Base-by-base conservation (phyloP, 2,329 filamentous ascomycete species). In the Xylaria sp. region DNA sequence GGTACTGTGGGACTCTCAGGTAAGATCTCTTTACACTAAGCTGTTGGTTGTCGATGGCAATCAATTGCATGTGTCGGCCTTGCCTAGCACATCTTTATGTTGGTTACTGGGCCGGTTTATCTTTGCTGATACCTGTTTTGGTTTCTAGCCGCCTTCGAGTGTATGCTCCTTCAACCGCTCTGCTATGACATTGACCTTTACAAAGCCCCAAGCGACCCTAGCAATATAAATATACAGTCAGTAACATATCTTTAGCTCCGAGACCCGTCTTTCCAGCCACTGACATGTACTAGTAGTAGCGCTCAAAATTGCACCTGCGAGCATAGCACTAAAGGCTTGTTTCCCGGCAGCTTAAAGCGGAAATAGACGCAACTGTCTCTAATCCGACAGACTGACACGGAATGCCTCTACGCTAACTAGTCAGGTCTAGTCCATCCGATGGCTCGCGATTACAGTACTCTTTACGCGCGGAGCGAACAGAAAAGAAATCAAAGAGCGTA, bases 341-440 rank as follows among this genome's bases (percentile, higher is more conserved):
- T 48, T 18, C 59, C 55, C 60, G 59, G 59, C 37, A 68, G 39
- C 59, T 52, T 54, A 34, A 23, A 67, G 52, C 58, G 51, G 65
- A 66, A 57, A 41, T 44, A 54, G 58, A 63, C 65, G 52, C 58
- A 44, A 51, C 46, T 7, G 32, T 41, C n/a, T 48, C 32, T 18
- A 18, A 18, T 50, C 23, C 32, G 25, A 25, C 13, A 52, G 18
- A 28, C 59, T 52, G 57, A 60, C 44, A 18, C 44, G 23, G 9
- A 3, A 9, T 60, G 25, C 8, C 18, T 61, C 32, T 25, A 44
- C 13, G 15, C 13, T 46, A 46, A 8, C 6, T 55, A n/a, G 51
- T 55, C 51, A 55, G 28, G 50, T n/a, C 23, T 55, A 4, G 15
- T n/a, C 18, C 41, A 23, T 6, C 10, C 5, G 18, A 48, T 10